These are phyloP conservation scores for Aspergillus proliferans DNA, from an alignment of 2,329 filamentous ascomycete genomes.

Conservation along the genomic window DNA sequence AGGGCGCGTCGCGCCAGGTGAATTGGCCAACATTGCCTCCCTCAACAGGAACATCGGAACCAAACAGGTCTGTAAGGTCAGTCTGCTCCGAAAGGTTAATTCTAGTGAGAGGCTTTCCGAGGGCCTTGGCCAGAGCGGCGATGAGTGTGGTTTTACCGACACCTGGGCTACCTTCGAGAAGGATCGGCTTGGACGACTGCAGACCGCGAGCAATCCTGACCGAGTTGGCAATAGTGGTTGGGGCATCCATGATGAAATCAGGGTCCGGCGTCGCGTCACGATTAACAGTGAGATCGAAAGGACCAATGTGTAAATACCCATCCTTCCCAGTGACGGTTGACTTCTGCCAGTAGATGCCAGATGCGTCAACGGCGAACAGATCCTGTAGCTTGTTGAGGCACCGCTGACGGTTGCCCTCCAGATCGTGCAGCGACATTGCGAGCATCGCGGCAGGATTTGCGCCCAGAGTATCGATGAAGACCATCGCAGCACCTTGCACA, in stretches of 20 bases:
- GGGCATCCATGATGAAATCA: conserved; percentile 75
- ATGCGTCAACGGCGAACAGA: conserved; percentile 60
- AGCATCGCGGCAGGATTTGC: conserved; percentile 89
- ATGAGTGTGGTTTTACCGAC: conserved; percentile 96
- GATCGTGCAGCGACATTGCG: conserved; percentile 61
- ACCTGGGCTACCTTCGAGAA: conserved; percentile 94
- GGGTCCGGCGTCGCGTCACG: conserved; percentile 47
- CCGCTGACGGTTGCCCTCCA: conserved; percentile 62
- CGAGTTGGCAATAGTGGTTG: conserved; percentile 81
- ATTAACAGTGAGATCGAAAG: conserved; percentile 61
- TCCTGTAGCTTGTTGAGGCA: conserved; percentile 68
- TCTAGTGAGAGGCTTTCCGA: conserved; percentile 75
- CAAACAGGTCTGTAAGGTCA: conserved; percentile 94
- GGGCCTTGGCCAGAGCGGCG: conserved; percentile 70
- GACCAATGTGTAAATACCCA: conserved; percentile 59
- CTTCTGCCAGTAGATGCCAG: conserved; percentile 57
- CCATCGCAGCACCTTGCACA: conserved; percentile 85
- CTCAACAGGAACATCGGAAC: conserved; percentile 91
- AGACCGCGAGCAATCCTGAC: conserved; percentile 87
- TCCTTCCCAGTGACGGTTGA: conserved; percentile 54
- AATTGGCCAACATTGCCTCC: conserved; percentile 87
- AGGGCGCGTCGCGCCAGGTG: conserved; percentile 91
- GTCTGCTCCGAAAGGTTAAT: conserved; percentile 99
- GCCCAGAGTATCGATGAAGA: conserved; percentile 91
- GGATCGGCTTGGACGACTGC: conserved; percentile 81